Percentiles rank a stretch among this genome's conserved stretches.
These are phyloP conservation scores for Fraxinus excelsior DNA, from an alignment of 257 asterid species.

Conservation along the genomic window DNA sequence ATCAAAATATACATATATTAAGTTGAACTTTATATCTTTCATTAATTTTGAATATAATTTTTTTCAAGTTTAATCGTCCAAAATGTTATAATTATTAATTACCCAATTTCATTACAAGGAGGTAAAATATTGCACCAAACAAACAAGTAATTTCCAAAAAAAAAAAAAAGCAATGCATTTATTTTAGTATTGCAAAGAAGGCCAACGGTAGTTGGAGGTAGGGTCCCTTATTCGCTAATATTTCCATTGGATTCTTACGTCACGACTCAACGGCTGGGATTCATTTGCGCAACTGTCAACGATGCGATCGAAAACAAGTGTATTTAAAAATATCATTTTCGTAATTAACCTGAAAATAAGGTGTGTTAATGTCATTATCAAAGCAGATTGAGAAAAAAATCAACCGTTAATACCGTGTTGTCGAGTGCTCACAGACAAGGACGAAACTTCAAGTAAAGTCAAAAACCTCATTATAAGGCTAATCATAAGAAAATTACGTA, in stretches of 20 bases:
- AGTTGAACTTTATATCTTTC: too few species aligned
- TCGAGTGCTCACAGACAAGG: constrained; percentile 30
- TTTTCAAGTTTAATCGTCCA: too few species aligned
- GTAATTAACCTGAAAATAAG: constrained; percentile 18
- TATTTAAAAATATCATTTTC: constrained; percentile 8
- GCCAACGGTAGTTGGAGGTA: constrained; percentile 24
- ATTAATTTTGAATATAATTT: too few species aligned
- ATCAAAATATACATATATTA: too few species aligned
- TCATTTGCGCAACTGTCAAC: background rate
- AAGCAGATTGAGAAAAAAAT: background rate
- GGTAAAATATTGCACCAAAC: too few species aligned
- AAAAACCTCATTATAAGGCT: constrained; percentile 35
- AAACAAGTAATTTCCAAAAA: too few species aligned
- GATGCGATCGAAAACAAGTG: background rate
- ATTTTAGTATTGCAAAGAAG: background rate
- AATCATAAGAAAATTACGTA: constrained; percentile 44
- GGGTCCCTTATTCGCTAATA: constrained; percentile 19
- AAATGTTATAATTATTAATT: too few species aligned
- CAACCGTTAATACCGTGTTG: constrained; percentile 34
- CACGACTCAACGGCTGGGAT: constrained; percentile 20
- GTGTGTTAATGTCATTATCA: background rate
- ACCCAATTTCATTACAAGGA: too few species aligned
- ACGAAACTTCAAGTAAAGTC: constrained; percentile 43
- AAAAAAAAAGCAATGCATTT: too few species aligned
- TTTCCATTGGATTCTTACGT: constrained; percentile 6